These are phyloP conservation scores for Aspergillus leporis DNA, from an alignment of 495 filamentous ascomycete genomes.

Conservation along the genomic window DNA sequence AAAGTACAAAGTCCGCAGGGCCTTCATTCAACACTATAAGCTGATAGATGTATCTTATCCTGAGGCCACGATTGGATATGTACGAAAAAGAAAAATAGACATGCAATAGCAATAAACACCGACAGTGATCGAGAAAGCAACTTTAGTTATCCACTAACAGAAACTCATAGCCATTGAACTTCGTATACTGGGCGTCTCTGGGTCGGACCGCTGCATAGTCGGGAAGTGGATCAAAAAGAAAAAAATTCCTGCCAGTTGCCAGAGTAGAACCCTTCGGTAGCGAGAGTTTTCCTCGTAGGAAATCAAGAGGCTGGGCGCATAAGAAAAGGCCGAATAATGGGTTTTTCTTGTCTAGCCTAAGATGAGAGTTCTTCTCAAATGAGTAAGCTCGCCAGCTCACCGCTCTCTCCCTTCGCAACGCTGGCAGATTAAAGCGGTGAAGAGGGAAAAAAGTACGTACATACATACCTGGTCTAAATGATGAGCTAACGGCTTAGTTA, in stretches of 20 bases:
- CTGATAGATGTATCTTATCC: neutral
- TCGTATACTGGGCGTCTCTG: constrained; percentile 17
- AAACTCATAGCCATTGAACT: neutral
- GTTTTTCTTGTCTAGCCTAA: neutral
- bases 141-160: constrained; percentile 3
- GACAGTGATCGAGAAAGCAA: neutral
- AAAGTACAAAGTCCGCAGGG: neutral
- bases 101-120: neutral
- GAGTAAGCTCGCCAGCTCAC: constrained; percentile 17
- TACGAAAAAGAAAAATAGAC: neutral
- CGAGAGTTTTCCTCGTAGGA: neutral
- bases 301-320: constrained; percentile 25
- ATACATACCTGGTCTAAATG: neutral
- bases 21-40: neutral
- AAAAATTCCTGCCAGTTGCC: constrained; percentile 1
- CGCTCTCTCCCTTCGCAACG: constrained; percentile 12
- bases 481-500: constrained; percentile 5
- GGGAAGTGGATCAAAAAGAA: constrained; percentile 26
- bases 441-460: constrained; percentile 9
- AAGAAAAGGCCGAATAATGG: constrained; percentile 3
- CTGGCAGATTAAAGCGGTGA: constrained; percentile 29
- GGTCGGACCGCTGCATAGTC: constrained; percentile 33
- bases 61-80: neutral
- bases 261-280: constrained; percentile 10
- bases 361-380: constrained; percentile 7